phyloP scores from a whole-genome alignment of 352 stramenopile genomes.

The Thraustotheca clavata region DNA sequence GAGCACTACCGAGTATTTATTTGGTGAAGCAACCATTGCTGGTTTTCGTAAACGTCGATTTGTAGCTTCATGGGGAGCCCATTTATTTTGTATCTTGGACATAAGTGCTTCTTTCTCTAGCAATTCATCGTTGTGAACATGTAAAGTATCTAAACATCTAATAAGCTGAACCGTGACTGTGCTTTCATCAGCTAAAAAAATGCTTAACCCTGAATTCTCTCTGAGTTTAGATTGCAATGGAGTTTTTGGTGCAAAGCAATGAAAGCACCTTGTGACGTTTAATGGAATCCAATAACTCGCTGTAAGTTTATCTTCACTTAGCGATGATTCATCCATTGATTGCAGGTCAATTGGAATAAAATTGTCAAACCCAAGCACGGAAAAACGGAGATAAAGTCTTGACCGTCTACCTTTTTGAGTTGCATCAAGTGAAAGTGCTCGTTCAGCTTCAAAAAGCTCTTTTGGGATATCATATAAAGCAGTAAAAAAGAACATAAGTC shows the following conservation, averaged over 20 bases:
- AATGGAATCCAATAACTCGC: conserved; percentile 62
- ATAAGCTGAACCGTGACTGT: conserved; percentile 72
- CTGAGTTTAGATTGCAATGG: conserved; percentile 65
- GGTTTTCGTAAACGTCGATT: background rate
- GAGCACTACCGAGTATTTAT: conserved; percentile 23
- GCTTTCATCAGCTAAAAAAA: conserved; percentile 59
- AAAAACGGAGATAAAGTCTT: conserved; percentile 61
- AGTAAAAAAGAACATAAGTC: conserved; percentile 65
- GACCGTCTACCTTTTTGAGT: conserved; percentile 23
- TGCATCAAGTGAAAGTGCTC: conserved; percentile 19
- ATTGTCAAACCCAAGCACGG: conserved; percentile 59
- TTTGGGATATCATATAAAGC: conserved; percentile 75
- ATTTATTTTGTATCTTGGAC: background rate
- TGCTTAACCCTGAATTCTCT: conserved; percentile 56
- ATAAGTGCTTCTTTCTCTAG: conserved; percentile 2
- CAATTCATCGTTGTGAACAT: conserved; percentile 37
- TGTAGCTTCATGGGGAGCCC: background rate
- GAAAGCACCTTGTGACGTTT: conserved; percentile 65
- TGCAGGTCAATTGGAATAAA: conserved; percentile 56
- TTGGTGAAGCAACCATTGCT: background rate
- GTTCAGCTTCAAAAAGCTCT: conserved; percentile 63
- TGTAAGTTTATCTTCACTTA: conserved; percentile 2
- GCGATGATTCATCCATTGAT: conserved; percentile 37
- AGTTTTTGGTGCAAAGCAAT: conserved; percentile 67
- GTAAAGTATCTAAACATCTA: conserved; percentile 56